Percentiles rank a stretch among this genome's conserved stretches.
Conservation (phyloP, 306 rosid species). For the Cicer chorassanicum region DNA sequence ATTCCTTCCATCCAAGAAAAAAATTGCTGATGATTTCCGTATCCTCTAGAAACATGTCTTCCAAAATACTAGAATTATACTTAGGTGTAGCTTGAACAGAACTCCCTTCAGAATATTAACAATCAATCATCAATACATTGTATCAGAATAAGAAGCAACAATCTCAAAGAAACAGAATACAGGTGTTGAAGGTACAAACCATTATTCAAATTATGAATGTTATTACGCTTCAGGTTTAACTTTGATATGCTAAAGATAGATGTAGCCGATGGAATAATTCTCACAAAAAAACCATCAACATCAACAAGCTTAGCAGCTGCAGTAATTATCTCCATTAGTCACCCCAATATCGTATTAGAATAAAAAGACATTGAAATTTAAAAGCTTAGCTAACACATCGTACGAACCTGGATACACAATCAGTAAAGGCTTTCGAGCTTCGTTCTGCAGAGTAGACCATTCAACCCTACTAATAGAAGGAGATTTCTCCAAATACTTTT, state of each 20-base stretch:
- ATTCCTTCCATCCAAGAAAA: constrained; percentile 74
- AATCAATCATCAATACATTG: constrained; percentile 34
- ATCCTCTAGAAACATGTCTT: constrained; percentile 84
- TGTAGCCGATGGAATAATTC: constrained; percentile 70
- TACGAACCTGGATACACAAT: constrained; percentile 75
- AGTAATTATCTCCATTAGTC: constrained; percentile 29
- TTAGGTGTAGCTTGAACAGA: constrained; percentile 70
- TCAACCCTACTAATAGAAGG: constrained; percentile 67
- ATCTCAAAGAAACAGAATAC: constrained; percentile 25
- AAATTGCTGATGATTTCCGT: constrained; percentile 51
- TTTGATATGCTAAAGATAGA: constrained; percentile 63
- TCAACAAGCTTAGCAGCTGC: constrained; percentile 63
- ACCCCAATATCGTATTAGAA: background rate
- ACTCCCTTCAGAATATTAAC: constrained; percentile 55
- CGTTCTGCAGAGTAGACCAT: constrained; percentile 87
- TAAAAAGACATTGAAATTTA: background rate
- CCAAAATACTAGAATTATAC: constrained; percentile 88
- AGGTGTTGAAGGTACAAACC: constrained; percentile 54
- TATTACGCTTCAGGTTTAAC: constrained; percentile 70
- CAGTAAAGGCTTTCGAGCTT: constrained; percentile 79
- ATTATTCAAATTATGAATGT: constrained; percentile 63
- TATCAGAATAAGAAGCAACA: constrained; percentile 11
- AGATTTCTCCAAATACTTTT: constrained; percentile 67
- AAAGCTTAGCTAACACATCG: constrained; percentile 4
- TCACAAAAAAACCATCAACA: constrained; percentile 58